phyloP scores from a whole-genome alignment of 306 rosid species.

The Prunus campanulata region DNA sequence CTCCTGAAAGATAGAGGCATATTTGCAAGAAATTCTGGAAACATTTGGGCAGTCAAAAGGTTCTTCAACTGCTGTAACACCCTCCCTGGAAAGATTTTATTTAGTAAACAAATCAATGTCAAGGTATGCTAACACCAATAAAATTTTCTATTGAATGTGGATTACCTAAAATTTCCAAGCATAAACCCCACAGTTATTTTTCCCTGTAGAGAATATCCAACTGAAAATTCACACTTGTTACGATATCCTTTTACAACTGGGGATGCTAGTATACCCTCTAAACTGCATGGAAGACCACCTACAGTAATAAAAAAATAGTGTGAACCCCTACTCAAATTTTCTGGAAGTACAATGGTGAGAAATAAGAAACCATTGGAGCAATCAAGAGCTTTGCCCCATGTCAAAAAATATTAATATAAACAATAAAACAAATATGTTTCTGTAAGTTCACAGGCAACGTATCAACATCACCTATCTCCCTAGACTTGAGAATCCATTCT shows the following conservation, averaged over 20 bases:
- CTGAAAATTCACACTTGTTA: constrained; percentile 93
- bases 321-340: constrained; percentile 19
- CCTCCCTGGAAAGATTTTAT: constrained; percentile 65
- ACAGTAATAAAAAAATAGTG: constrained; percentile 15
- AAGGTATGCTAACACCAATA: constrained; percentile 4
- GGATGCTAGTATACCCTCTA: constrained; percentile 82
- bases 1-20: constrained; percentile 83
- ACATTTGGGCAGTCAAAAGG: constrained; percentile 87
- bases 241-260: constrained; percentile 90
- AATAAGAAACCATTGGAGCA: neutral
- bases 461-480: constrained; percentile 65
- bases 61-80: constrained; percentile 94
- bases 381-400: neutral
- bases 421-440: neutral
- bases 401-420: neutral
- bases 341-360: constrained; percentile 8
- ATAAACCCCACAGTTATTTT: constrained; percentile 87
- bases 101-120: constrained; percentile 25
- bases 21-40: constrained; percentile 66
- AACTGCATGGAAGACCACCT: constrained; percentile 94
- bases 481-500: constrained; percentile 83
- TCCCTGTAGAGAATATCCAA: constrained; percentile 78
- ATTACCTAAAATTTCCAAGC: constrained; percentile 95
- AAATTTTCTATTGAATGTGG: constrained; percentile 21
- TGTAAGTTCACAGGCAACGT: constrained; percentile 3